Conservation (phyloP, 495 filamentous ascomycete species). For the Tuber calosporum region DNA sequence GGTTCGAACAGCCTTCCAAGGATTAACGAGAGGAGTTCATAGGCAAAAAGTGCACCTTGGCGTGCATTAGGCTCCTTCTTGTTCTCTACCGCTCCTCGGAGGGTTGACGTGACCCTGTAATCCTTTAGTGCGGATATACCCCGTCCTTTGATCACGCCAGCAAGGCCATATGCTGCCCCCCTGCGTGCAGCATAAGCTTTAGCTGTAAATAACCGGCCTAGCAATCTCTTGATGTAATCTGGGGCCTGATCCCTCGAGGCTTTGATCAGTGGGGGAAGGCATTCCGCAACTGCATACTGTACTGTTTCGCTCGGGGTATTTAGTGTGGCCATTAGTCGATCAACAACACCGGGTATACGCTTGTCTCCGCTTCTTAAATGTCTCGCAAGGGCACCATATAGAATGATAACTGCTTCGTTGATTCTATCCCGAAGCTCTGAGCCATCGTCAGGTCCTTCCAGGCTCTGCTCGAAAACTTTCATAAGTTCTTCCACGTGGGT, state of each 20-base stretch:
- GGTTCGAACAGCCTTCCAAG: constrained; percentile 87
- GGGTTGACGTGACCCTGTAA: constrained; percentile 71
- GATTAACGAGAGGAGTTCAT: constrained; percentile 77
- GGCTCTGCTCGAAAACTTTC: constrained; percentile 75
- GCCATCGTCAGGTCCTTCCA: constrained; percentile 73
- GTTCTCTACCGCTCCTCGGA: constrained; percentile 74
- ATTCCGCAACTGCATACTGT: constrained; percentile 90
- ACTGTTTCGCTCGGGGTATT: constrained; percentile 95
- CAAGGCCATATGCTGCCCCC: constrained; percentile 90
- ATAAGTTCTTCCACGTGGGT: constrained; percentile 80
- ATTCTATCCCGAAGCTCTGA: constrained; percentile 73
- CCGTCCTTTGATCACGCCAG: constrained; percentile 76
- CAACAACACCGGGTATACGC: constrained; percentile 76
- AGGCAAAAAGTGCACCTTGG: constrained; percentile 81
- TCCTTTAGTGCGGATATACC: constrained; percentile 78
- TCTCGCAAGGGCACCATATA: constrained; percentile 85
- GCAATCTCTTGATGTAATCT: constrained; percentile 69
- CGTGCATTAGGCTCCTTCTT: constrained; percentile 84
- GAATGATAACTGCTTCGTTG: constrained; percentile 93
- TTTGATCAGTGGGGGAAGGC: constrained; percentile 79
- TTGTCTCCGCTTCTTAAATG: constrained; percentile 77
- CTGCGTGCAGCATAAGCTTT: constrained; percentile 86
- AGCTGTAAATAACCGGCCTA: constrained; percentile 69
- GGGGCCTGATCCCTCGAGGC: constrained; percentile 66
- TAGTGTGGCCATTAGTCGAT: constrained; percentile 73